Base-by-base conservation (phyloP, 2,329 filamentous ascomycete species). In the Verticillium klebahnii region DNA sequence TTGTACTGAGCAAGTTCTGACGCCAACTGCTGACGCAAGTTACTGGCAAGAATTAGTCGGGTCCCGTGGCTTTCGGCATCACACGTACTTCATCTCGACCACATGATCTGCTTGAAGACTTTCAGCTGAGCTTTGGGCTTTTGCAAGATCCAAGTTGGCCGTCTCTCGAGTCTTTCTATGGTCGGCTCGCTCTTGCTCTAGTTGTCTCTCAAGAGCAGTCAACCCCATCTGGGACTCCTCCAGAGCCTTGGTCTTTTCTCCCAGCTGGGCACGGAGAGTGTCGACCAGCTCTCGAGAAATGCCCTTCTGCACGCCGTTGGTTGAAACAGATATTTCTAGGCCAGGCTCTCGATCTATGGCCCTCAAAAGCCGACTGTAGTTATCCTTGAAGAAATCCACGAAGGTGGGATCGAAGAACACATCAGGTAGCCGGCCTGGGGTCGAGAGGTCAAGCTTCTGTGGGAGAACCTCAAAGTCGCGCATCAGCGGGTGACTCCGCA, bases 261-360 rank as follows among this genome's bases (percentile, higher is more conserved):
- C 88, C 1, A 96, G 75, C 71, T 97, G 89, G 5, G 82, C 82
- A 58, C 92, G 87, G 36, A 99, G 79, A 1, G 90, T 89, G 73
- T 99, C 95, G 3, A 99, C 91, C 40, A 98, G 80, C 69, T 98
- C 92, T 50, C 94, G 86, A n/a, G 96, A 97, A 40, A 99, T 90
- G 4, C 94, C 94, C 69, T 94, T 93, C 67, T 95, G 89, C 12
- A 93, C 79, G 0, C 91, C 91, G 70, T 93, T 92, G 54, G 88
- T 83, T 61, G 93, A 82, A 12, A 95, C 85, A 0, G 92, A 89
- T 31, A 96, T 88, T 72, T 99, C 95, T 64, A 96, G 80, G 1
- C 89, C 92, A 0, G 95, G 95, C 65, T 97, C 92, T 64, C 94
- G 88, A 74, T 99, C 95, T 68, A 99, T 91, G 15, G 92, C 91